phyloP scores from a whole-genome alignment of 1,284 basidiomycete species.

The Calocybe gambosa region DNA sequence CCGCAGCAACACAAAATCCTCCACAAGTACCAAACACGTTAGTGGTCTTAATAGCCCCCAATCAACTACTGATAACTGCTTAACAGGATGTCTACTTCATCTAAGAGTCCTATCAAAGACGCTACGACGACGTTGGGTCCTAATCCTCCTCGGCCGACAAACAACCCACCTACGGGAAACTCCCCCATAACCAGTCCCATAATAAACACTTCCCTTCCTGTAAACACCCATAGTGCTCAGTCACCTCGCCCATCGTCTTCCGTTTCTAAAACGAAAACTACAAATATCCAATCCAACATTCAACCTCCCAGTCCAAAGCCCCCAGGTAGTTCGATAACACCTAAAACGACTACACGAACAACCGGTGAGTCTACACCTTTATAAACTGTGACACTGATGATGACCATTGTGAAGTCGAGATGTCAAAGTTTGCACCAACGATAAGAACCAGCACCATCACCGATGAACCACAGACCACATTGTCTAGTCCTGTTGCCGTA shows the following conservation, averaged over 20 bases:
- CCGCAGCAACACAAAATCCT: background rate
- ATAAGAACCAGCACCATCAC: constrained; percentile 37
- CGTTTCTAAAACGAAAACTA: background rate
- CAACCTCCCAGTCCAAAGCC: background rate
- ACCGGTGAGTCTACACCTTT: constrained; percentile 4
- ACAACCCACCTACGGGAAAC: constrained; percentile 3
- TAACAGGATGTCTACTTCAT: constrained; percentile 9
- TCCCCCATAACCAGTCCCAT: background rate
- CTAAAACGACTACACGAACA: constrained; percentile 7
- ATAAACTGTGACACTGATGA: background rate
- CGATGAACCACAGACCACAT: constrained; percentile 37
- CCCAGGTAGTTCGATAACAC: background rate
- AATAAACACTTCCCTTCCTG: background rate
- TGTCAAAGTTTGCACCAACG: constrained; percentile 6
- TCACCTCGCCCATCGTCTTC: background rate
- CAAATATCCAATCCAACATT: background rate
- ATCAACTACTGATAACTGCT: background rate
- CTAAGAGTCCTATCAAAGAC: background rate
- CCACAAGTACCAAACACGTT: constrained; percentile 9
- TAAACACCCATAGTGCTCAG: background rate
- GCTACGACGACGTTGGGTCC: background rate
- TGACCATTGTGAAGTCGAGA: background rate
- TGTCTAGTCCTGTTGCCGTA: constrained; percentile 34
- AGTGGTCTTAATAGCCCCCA: background rate
- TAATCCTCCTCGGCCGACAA: constrained; percentile 3